Evolutionary conservation across 78 protist genomes (phyloP).

Genomic region (Dictyostelium capitatum): DNA sequence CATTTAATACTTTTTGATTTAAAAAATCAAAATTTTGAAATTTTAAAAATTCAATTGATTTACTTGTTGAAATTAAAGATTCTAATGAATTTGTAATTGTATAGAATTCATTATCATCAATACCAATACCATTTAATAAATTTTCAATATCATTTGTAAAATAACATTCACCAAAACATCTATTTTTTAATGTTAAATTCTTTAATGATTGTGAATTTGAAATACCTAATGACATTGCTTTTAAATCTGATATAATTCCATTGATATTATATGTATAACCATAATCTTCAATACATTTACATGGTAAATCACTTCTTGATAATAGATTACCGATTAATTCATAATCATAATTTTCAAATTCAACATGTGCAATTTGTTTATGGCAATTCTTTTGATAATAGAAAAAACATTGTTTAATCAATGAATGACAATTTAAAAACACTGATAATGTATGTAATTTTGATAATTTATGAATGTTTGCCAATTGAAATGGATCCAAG

Average conservation of each 20-base stretch:
- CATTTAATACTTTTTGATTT: not conserved
- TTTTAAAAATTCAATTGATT: not conserved
- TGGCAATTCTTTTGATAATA: not conserved
- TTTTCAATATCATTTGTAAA: too few relatives aligned
- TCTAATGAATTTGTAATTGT: not conserved
- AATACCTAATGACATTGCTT: not conserved
- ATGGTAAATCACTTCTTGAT: not conserved
- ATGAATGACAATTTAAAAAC: not conserved
- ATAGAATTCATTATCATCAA: not conserved
- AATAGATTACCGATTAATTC: not conserved
- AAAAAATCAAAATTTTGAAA: slow-evolving; percentile 2
- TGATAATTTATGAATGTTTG: not conserved
- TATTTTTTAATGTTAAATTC: not conserved
- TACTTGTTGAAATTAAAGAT: not conserved
- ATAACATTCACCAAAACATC: not conserved
- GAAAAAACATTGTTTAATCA: not conserved
- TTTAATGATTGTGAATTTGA: not conserved
- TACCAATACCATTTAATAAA: too few relatives aligned
- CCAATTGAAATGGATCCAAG: not conserved
- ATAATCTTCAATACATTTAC: slow-evolving; percentile 7
- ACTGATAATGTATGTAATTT: slow-evolving; percentile 1
- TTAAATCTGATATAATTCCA: not conserved
- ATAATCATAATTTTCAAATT: not conserved
- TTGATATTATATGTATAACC: not conserved
- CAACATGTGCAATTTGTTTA: not conserved